A percentile compares a stretch with the other conserved stretches of the same genome.
Conservation (phyloP, 2,329 filamentous ascomycete species). For the Stenocarpella maydis region DNA sequence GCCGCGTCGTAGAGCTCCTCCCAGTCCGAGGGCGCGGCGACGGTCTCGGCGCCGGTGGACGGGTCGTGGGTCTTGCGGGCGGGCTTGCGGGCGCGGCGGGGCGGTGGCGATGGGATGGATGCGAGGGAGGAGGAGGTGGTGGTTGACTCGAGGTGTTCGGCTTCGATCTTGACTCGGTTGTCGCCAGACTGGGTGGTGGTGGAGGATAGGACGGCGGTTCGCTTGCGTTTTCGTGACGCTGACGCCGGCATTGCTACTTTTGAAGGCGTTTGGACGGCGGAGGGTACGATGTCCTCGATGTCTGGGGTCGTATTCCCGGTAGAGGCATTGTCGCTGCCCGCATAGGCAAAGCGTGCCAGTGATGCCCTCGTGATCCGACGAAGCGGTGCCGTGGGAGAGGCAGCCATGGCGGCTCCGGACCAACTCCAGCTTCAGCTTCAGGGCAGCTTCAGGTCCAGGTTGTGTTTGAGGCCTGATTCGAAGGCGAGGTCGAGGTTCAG, state of each 20-base stretch:
- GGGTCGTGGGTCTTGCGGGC: conserved; percentile 47
- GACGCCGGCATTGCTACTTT: neutral
- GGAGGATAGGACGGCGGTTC: conserved; percentile 28
- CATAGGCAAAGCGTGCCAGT: conserved; percentile 57
- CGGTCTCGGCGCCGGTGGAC: conserved; percentile 43
- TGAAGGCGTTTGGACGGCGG: conserved; percentile 6
- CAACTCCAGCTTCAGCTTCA: neutral
- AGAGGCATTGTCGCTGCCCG: conserved; percentile 39
- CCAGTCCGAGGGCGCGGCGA: conserved; percentile 80
- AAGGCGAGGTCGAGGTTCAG: neutral
- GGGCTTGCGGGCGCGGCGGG: conserved; percentile 43
- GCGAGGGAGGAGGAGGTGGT: conserved; percentile 43
- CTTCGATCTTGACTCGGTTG: conserved; percentile 7
- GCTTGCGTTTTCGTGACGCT: conserved; percentile 44
- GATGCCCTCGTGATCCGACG: conserved; percentile 59
- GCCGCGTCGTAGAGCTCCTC: conserved; percentile 80
- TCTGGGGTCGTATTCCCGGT: conserved; percentile 39
- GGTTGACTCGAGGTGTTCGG: conserved; percentile 26
- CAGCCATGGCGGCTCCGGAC: conserved; percentile 33
- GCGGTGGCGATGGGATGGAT: conserved; percentile 35
- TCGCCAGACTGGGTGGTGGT: neutral
- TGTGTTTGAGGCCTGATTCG: too few relatives aligned
- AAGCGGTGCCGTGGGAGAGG: conserved; percentile 41
- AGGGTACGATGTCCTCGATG: conserved; percentile 46
- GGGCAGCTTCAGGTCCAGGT: neutral